These are phyloP conservation scores for Achlya hypogyna DNA, from an alignment of 352 stramenopile species.

Conservation along the genomic window DNA sequence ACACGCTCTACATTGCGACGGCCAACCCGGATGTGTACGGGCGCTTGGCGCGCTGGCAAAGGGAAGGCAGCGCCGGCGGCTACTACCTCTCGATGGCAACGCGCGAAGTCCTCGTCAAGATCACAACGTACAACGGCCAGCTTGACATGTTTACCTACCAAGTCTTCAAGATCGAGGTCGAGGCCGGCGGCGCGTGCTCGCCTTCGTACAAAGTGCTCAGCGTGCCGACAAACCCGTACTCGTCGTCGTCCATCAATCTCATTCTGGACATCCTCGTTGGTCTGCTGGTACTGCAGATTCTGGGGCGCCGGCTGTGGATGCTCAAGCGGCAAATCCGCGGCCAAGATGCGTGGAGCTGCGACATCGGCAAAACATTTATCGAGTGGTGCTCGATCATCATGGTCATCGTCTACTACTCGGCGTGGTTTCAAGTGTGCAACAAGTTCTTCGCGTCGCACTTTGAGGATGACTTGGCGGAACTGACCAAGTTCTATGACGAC, in stretches of 20 bases:
- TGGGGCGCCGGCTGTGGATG: conserved; percentile 24
- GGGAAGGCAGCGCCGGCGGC: background rate
- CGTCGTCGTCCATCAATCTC: background rate
- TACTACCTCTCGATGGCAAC: conserved; percentile 26
- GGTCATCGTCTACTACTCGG: conserved; percentile 1
- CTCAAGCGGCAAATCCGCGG: background rate
- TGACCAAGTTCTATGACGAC: background rate
- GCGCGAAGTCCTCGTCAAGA: conserved; percentile 28
- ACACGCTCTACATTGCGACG: background rate
- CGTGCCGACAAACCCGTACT: conserved; percentile 7
- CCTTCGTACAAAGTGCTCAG: background rate
- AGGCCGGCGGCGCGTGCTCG: conserved; percentile 27
- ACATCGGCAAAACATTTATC: conserved; percentile 20
- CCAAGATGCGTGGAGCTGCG: background rate
- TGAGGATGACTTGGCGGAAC: background rate
- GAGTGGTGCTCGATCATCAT: conserved; percentile 1
- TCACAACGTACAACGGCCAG: conserved; percentile 51
- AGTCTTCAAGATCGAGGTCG: conserved; percentile 30
- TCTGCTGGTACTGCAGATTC: conserved; percentile 25
- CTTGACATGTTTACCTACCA: conserved; percentile 36
- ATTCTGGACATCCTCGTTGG: conserved; percentile 31
- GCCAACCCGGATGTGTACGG: background rate
- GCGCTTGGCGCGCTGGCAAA: background rate
- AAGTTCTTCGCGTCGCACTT: background rate
- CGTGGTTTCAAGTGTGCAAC: conserved; percentile 6